Base-by-base conservation (phyloP, 768 basidiomycete genomes). In the Tephrocybe sp. region DNA sequence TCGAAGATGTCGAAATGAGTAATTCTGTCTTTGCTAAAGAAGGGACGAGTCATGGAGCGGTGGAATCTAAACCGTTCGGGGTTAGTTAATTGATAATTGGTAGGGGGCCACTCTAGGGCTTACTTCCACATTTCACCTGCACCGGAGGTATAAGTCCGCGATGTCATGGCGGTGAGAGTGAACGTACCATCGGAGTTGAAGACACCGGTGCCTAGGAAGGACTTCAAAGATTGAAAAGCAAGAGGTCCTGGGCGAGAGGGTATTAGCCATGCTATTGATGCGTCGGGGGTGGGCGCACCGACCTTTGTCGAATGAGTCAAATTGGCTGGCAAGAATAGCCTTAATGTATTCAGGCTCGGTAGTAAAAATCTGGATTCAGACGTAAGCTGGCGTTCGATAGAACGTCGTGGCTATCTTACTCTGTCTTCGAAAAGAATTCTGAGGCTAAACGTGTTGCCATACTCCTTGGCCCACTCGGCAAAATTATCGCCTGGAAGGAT, bases 121-220 rank as follows among this genome's bases (percentile, higher is more conserved):
- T 57, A 85, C 82, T 83, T 88, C 87, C 87, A 88, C 64, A 79
- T 72, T 1, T 85, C 81, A n/a, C 83, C 83, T 83, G 37, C 3
- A 46, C 12, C 25, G 12, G 15, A 4, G 44, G 41, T 3, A 15
- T 49, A 1, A 40, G 26, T 3, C 18, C 18, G 35, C 19, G 38
- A 34, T 25, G 30, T 30, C 49, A 59, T 15, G 38, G 12, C 16
- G 22, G 18, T 25, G 43, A 40, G 24, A 28, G 12, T 36, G 27
- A 40, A 56, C 66, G 12, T 54, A 78, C 81, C 83, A 62, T 84
- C 80, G 2, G 75, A 73, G 55, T 80, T 80, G 64, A 85, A 86
- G 0, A 85, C 76, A 0, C 83, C 84, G 2, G 69, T 69, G 0
- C 83, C 84, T 4, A 84, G 66, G 4, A 80, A 56, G 5, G 72